These are phyloP conservation scores for Huiozyma sinensis DNA, from an alignment of 805 yeast species.

Conservation along the genomic window DNA sequence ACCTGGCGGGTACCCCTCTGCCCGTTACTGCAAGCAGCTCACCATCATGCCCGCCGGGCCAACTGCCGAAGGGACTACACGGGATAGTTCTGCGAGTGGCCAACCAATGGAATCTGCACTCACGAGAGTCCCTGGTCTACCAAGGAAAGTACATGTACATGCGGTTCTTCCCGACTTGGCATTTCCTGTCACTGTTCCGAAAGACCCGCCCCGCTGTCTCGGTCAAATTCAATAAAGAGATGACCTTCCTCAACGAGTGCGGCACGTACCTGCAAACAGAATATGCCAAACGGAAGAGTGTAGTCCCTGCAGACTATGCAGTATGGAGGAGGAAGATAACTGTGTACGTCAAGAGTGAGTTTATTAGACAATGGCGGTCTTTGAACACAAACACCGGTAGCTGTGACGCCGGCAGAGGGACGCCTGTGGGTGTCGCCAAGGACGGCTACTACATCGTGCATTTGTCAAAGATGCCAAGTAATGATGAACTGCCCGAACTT, in stretches of 20 bases:
- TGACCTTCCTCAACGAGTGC: conserved; percentile 3
- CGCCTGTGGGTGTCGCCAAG: conserved; percentile 17
- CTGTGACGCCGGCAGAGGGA: background rate
- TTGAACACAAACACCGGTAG: background rate
- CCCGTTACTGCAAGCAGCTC: background rate
- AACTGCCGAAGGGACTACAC: conserved; percentile 3
- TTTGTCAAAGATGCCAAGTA: conserved; percentile 15
- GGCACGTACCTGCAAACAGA: conserved; percentile 5
- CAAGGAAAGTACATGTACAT: conserved; percentile 16
- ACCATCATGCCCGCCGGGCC: background rate
- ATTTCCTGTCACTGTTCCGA: conserved; percentile 20
- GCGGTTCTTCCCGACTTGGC: conserved; percentile 21
- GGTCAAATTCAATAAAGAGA: conserved; percentile 4
- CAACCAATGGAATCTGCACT: conserved; percentile 5
- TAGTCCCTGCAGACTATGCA: conserved; percentile 19
- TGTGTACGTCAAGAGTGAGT: conserved; percentile 7
- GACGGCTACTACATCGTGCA: conserved; percentile 25
- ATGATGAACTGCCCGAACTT: conserved; percentile 8
- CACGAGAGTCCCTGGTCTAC: conserved; percentile 13
- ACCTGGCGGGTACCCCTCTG: background rate
- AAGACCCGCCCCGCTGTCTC: conserved; percentile 23
- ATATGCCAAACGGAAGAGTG: conserved; percentile 4
- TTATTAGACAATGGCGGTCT: conserved; percentile 18
- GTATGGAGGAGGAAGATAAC: conserved; percentile 16
- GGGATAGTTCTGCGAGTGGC: conserved; percentile 3